Evolutionary conservation across 257 asterid species (phyloP).

Genomic region (Plantago major): DNA sequence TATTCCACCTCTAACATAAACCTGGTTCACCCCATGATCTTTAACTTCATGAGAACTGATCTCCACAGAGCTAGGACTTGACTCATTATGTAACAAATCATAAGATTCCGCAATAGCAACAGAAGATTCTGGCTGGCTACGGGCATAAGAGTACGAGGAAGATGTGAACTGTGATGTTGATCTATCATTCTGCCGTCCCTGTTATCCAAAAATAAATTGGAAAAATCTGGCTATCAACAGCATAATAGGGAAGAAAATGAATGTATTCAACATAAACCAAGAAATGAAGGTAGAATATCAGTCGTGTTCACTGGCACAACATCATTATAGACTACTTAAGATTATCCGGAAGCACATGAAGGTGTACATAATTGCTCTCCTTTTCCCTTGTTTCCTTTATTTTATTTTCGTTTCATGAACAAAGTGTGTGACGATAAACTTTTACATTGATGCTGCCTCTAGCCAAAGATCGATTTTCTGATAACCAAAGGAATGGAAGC

Average conservation of each 20-base stretch:
- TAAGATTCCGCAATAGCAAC: constrained; percentile 43
- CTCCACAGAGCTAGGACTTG: constrained; percentile 72
- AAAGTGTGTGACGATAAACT: constrained; percentile 11
- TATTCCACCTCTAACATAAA: constrained; percentile 28
- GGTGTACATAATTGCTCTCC: not conserved
- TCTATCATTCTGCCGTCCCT: constrained; percentile 57
- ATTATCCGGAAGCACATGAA: constrained; percentile 3
- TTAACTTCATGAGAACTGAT: constrained; percentile 41
- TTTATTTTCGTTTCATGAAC: not conserved
- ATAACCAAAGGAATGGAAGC: constrained; percentile 13
- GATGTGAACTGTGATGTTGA: constrained; percentile 44
- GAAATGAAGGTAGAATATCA: constrained; percentile 11
- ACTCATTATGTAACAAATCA: constrained; percentile 34
- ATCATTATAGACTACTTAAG: constrained; percentile 6
- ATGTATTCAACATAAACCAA: not conserved
- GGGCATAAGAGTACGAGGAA: constrained; percentile 42
- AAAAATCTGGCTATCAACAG: constrained; percentile 6
- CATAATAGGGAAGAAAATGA: not conserved
- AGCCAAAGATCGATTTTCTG: not conserved
- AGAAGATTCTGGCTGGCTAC: constrained; percentile 51
- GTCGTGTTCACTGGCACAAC: constrained; percentile 11
- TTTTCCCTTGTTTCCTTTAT: not conserved
- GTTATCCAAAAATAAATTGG: constrained; percentile 23
- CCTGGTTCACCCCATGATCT: constrained; percentile 25
- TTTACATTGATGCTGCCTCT: constrained; percentile 11